Percentiles rank a stretch among this genome's conserved stretches.
These are phyloP conservation scores for Anisodus tanguticus DNA, from an alignment of 257 asterid species.

Conservation along the genomic window DNA sequence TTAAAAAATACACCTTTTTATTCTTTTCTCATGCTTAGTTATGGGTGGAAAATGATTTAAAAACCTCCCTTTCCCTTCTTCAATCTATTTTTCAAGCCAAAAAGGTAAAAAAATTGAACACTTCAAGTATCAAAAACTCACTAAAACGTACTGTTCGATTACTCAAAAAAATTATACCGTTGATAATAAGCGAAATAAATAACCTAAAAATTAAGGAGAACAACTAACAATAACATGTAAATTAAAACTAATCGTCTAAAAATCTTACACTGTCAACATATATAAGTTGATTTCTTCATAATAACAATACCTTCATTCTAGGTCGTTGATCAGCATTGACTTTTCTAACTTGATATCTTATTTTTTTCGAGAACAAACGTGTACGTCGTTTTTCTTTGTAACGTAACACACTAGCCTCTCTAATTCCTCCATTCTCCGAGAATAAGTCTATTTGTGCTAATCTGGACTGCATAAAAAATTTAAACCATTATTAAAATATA, in stretches of 20 bases:
- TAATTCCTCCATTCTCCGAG: constrained; percentile 64
- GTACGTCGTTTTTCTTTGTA: constrained; percentile 76
- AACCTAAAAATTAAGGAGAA: background rate
- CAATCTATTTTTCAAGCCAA: background rate
- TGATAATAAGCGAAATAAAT: background rate
- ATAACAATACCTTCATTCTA: constrained; percentile 67
- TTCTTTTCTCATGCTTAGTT: background rate
- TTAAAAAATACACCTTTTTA: background rate
- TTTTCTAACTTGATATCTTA: constrained; percentile 81
- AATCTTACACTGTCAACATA: background rate
- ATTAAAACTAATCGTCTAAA: background rate
- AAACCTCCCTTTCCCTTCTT: background rate
- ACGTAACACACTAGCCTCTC: constrained; percentile 79
- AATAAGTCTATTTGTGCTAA: constrained; percentile 79
- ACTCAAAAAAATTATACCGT: background rate
- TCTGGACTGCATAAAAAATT: constrained; percentile 59
- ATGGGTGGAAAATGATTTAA: background rate
- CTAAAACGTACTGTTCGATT: background rate
- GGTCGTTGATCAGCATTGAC: constrained; percentile 89
- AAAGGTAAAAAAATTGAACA: background rate
- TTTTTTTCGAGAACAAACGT: constrained; percentile 76
- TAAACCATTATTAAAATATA: background rate
- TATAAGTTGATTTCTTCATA: background rate
- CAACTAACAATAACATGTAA: background rate
- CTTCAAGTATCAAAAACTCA: background rate